A percentile compares a stretch with the other conserved stretches of the same genome.
Conservation (phyloP, 257 asterid species). For the Solanum ahanhuiri region DNA sequence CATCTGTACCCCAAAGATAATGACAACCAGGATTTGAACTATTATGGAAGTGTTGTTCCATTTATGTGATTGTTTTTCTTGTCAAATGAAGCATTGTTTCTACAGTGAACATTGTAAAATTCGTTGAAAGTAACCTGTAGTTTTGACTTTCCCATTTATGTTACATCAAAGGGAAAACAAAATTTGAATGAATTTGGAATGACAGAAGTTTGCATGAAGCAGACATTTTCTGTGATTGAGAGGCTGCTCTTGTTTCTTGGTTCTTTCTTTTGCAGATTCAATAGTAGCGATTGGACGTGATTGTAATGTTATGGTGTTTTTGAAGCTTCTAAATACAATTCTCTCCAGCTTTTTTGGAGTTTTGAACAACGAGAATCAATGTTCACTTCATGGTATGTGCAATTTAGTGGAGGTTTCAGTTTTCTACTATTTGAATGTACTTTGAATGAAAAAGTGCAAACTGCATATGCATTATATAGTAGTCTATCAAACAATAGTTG, state of each 20-base stretch:
- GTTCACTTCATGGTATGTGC: not conserved
- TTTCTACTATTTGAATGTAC: not conserved
- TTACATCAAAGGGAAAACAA: too few species aligned
- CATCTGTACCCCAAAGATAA: not conserved
- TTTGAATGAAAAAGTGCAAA: not conserved
- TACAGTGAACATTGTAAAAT: not conserved
- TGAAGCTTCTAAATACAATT: not conserved
- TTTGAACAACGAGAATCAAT: not conserved
- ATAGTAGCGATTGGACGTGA: not conserved
- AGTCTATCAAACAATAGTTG: not conserved
- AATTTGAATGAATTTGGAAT: not conserved
- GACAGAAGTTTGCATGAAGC: not conserved
- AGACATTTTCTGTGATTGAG: not conserved
- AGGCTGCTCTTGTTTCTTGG: too few species aligned
- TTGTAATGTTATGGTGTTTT: not conserved
- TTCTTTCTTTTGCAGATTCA: not conserved
- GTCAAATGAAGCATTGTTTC: not conserved
- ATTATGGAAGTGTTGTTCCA: not conserved
- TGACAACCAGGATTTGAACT: conserved; percentile 1
- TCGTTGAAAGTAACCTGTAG: too few species aligned
- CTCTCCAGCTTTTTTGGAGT: not conserved
- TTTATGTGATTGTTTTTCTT: not conserved
- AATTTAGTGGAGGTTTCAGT: not conserved
- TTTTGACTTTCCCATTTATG: too few species aligned
- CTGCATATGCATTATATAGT: not conserved